A percentile compares a stretch with the other conserved stretches of the same genome.
Evolutionary conservation across 441 rosid genomes (phyloP).

Genomic region (Erodium texanum): DNA sequence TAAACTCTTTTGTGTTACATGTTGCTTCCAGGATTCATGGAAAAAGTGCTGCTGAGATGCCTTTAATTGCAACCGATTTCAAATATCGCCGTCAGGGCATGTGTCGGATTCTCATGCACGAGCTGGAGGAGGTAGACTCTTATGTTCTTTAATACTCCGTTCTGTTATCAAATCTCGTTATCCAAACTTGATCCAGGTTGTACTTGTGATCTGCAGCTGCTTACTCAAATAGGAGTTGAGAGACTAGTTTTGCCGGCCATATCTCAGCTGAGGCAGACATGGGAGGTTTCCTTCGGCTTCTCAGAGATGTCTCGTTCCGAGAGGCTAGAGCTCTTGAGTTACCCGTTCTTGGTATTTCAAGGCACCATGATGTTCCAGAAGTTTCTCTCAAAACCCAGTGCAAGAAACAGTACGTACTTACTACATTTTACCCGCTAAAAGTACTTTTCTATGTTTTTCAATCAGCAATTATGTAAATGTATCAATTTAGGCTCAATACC

Average conservation of each 20-base stretch:
- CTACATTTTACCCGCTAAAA: background rate
- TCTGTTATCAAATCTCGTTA: background rate
- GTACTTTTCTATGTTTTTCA: background rate
- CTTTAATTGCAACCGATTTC: slow-evolving; percentile 35
- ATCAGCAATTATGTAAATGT: background rate
- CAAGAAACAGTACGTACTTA: slow-evolving; percentile 11
- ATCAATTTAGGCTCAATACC: too few species aligned
- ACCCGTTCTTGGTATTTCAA: slow-evolving; percentile 29
- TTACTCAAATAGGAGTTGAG: slow-evolving; percentile 27
- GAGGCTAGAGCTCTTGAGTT: slow-evolving; percentile 26
- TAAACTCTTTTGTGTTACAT: slow-evolving; percentile 1
- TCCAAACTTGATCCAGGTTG: background rate
- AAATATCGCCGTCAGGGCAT: slow-evolving; percentile 34
- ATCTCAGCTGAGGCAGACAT: slow-evolving; percentile 25
- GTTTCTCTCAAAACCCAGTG: slow-evolving; percentile 14
- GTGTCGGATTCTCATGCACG: slow-evolving; percentile 33
- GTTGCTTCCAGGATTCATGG: slow-evolving; percentile 30
- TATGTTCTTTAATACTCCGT: too few species aligned
- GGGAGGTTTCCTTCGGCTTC: slow-evolving; percentile 38
- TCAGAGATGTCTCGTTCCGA: slow-evolving; percentile 25
- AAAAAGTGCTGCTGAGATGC: slow-evolving; percentile 36
- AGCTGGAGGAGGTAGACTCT: slow-evolving; percentile 28
- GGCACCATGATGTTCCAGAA: slow-evolving; percentile 34
- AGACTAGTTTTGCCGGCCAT: slow-evolving; percentile 36
- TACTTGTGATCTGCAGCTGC: slow-evolving; percentile 22